A percentile compares a stretch with the other conserved stretches of the same genome.
These are phyloP conservation scores for Heliamphora pulchella DNA, from an alignment of 179 eudicot species.

Conservation along the genomic window DNA sequence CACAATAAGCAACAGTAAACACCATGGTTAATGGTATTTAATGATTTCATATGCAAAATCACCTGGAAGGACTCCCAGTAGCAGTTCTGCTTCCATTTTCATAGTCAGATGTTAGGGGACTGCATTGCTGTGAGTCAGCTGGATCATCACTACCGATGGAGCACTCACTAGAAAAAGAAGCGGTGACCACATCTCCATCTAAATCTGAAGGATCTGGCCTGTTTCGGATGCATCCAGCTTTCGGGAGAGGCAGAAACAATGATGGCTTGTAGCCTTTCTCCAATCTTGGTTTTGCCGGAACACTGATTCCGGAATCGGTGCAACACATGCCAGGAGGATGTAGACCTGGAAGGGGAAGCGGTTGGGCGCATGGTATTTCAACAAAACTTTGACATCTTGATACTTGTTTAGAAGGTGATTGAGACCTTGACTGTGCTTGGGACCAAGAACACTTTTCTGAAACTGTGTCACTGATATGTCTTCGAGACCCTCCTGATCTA, in stretches of 20 bases:
- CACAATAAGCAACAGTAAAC: neutral
- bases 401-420: constrained; percentile 55
- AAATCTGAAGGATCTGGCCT: constrained; percentile 43
- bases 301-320: constrained; percentile 42
- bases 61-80: constrained; percentile 53
- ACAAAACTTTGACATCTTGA: constrained; percentile 65
- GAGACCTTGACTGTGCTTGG: constrained; percentile 41
- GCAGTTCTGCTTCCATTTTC: constrained; percentile 45
- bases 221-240: constrained; percentile 40
- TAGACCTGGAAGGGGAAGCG: constrained; percentile 58
- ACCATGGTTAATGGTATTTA: neutral
- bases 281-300: constrained; percentile 33
- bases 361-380: constrained; percentile 52
- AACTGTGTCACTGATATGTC: constrained; percentile 36
- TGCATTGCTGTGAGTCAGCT: constrained; percentile 41
- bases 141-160: constrained; percentile 58
- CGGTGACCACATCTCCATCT: constrained; percentile 48
- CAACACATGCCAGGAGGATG: constrained; percentile 18
- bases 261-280: constrained; percentile 38
- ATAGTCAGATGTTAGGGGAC: constrained; percentile 52
- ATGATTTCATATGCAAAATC: constrained; percentile 18
- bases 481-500: constrained; percentile 39
- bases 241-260: constrained; percentile 50
- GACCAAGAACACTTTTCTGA: constrained; percentile 58
- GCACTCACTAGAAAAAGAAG: constrained; percentile 52